Percentiles rank a stretch among this genome's conserved stretches.
phyloP scores from a whole-genome alignment of 106 monocot species.

The Dactylorhiza incarnata region DNA sequence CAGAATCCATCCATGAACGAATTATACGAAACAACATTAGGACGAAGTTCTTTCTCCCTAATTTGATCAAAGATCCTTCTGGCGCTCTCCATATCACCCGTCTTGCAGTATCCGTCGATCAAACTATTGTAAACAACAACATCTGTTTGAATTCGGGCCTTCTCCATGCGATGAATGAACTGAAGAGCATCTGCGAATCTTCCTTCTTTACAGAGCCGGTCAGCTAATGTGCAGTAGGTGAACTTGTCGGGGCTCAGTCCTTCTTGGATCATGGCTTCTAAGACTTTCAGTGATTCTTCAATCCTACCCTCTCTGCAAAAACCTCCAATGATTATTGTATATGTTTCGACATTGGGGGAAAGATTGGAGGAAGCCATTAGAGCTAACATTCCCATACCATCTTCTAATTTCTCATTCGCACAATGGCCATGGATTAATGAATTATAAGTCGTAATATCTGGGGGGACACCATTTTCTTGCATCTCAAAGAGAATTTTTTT shows the following conservation, averaged over 20 bases:
- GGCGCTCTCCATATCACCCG: constrained; percentile 19
- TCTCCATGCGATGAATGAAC: constrained; percentile 14
- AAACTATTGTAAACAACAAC: constrained; percentile 23
- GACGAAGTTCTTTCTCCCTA: constrained; percentile 8
- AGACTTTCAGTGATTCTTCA: constrained; percentile 13
- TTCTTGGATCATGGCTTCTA: constrained; percentile 9
- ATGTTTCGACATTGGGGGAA: constrained; percentile 7
- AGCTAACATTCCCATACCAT: constrained; percentile 6
- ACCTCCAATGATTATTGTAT: constrained; percentile 5
- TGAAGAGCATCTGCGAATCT: constrained; percentile 11
- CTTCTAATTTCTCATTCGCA: constrained; percentile 5
- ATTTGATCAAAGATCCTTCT: constrained; percentile 15
- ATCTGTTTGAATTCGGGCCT: constrained; percentile 10
- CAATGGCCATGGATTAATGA: constrained; percentile 22
- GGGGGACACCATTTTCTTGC: constrained; percentile 15
- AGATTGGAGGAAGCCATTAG: constrained; percentile 6
- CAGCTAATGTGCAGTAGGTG: constrained; percentile 15
- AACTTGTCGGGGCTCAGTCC: constrained; percentile 10
- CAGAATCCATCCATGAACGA: constrained; percentile 26
- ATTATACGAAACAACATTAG: constrained; percentile 13
- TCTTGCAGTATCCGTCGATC: constrained; percentile 22
- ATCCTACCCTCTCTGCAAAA: constrained; percentile 18
- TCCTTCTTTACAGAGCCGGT: constrained; percentile 21
- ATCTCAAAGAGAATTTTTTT: constrained; percentile 20
- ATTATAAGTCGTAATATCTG: constrained; percentile 21